Evolutionary conservation across 352 stramenopile species (phyloP).

Genomic region (Lagenidium giganteum): DNA sequence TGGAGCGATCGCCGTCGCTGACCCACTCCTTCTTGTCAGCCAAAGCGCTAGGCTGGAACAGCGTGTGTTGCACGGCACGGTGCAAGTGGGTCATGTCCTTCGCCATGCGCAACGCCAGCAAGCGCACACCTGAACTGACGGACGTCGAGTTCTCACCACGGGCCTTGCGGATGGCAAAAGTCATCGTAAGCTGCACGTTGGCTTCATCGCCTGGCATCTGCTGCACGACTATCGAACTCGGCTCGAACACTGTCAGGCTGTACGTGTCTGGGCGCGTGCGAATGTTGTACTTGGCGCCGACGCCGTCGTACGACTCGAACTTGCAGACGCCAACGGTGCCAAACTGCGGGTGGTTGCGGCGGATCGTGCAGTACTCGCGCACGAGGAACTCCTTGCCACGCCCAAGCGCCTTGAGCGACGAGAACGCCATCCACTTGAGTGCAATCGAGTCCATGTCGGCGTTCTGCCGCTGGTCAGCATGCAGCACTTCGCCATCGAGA

Average conservation of each 20-base stretch:
- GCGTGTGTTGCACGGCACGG: slow-evolving; percentile 55
- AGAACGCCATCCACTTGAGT: slow-evolving; percentile 82
- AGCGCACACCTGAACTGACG: slow-evolving; percentile 68
- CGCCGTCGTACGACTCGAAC: slow-evolving; percentile 81
- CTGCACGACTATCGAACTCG: slow-evolving; percentile 66
- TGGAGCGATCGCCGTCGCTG: slow-evolving; percentile 64
- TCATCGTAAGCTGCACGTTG: slow-evolving; percentile 62
- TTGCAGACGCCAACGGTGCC: slow-evolving; percentile 61
- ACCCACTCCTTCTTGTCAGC: slow-evolving; percentile 77
- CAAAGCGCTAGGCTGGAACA: slow-evolving; percentile 60
- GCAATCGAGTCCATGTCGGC: slow-evolving; percentile 55
- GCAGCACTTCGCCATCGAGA: slow-evolving; percentile 74
- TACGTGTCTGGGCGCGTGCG: slow-evolving; percentile 69
- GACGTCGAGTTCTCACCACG: slow-evolving; percentile 45
- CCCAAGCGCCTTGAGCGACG: slow-evolving; percentile 68
- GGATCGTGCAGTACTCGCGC: slow-evolving; percentile 71
- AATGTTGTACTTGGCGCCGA: slow-evolving; percentile 66
- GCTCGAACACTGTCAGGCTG: slow-evolving; percentile 75
- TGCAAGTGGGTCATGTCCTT: slow-evolving; percentile 53
- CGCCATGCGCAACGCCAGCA: slow-evolving; percentile 57
- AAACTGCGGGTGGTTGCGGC: slow-evolving; percentile 50
- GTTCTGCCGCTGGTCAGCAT: slow-evolving; percentile 35
- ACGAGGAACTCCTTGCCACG: slow-evolving; percentile 80
- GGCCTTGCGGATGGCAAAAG: slow-evolving; percentile 76
- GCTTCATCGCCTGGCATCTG: slow-evolving; percentile 66